phyloP scores from a whole-genome alignment of 192 early-diverging fungal genomes.

The Lunasporangiospora selenospora region DNA sequence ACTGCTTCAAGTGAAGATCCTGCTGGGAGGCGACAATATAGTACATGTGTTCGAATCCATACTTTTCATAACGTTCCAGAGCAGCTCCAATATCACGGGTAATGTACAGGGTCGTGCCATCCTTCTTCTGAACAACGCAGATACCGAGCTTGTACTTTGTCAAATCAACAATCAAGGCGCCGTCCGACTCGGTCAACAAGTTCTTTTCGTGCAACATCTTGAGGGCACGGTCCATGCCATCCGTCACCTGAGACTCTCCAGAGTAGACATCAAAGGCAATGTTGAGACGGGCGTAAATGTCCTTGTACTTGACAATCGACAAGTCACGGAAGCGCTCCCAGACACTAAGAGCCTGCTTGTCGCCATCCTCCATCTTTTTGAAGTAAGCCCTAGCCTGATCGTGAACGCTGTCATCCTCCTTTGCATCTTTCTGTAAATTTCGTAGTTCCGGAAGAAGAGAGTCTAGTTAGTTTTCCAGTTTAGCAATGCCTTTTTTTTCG shows the following conservation, averaged over 20 bases:
- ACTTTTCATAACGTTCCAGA: slow-evolving; percentile 85
- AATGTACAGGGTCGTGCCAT: slow-evolving; percentile 93
- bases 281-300: slow-evolving; percentile 89
- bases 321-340: slow-evolving; percentile 92
- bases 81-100: slow-evolving; percentile 98
- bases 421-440: slow-evolving; percentile 62
- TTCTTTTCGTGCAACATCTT: slow-evolving; percentile 75
- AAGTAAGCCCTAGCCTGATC: slow-evolving; percentile 92
- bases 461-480: too few species aligned
- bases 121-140: slow-evolving; percentile 86
- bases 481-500: too few species aligned
- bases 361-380: slow-evolving; percentile 94
- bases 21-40: slow-evolving; percentile 94
- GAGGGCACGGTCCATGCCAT: slow-evolving; percentile 73
- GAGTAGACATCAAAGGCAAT: slow-evolving; percentile 95
- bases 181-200: slow-evolving; percentile 77
- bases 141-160: slow-evolving; percentile 83
- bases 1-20: slow-evolving; percentile 90
- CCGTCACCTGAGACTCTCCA: slow-evolving; percentile 91
- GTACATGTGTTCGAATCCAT: slow-evolving; percentile 91
- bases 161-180: slow-evolving; percentile 89
- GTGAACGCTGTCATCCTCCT: slow-evolving; percentile 70
- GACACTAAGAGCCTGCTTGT: slow-evolving; percentile 76
- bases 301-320: slow-evolving; percentile 91
- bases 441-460: too few species aligned